phyloP scores from a whole-genome alignment of 164 flowering plant species.

The Platanus orientalis region DNA sequence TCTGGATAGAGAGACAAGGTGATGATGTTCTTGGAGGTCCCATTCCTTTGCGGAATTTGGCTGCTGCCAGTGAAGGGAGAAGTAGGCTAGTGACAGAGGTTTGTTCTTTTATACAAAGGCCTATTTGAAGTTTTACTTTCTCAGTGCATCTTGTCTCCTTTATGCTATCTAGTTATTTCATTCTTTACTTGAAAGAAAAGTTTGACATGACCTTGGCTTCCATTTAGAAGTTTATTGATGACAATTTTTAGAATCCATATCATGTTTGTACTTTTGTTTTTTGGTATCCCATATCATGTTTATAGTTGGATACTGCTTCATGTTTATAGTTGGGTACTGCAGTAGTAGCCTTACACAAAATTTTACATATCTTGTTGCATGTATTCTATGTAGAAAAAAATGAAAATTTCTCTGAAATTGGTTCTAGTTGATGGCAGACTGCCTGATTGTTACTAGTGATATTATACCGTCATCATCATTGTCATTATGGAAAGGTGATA shows the following conservation, averaged over 20 bases:
- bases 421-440: too few species aligned
- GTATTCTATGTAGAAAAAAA: neutral
- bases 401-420: too few species aligned
- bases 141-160: neutral
- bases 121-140: neutral
- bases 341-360: neutral
- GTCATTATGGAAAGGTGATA: too few species aligned
- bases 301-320: too few species aligned
- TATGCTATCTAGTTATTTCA: neutral
- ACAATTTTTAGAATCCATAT: too few species aligned
- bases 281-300: too few species aligned
- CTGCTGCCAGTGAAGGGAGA: conserved; percentile 62
- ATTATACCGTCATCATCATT: too few species aligned
- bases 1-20: conserved; percentile 59
- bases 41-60: conserved; percentile 43
- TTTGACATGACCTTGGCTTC: neutral
- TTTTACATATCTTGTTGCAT: neutral
- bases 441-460: too few species aligned
- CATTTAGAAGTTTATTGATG: neutral
- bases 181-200: neutral
- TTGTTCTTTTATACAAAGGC: conserved; percentile 14
- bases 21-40: conserved; percentile 55
- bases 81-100: conserved; percentile 83
- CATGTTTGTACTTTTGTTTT: too few species aligned
- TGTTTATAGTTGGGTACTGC: neutral